Evolutionary conservation across 805 yeast genomes (phyloP).

Genomic region (Kregervanrija fluxuum): DNA sequence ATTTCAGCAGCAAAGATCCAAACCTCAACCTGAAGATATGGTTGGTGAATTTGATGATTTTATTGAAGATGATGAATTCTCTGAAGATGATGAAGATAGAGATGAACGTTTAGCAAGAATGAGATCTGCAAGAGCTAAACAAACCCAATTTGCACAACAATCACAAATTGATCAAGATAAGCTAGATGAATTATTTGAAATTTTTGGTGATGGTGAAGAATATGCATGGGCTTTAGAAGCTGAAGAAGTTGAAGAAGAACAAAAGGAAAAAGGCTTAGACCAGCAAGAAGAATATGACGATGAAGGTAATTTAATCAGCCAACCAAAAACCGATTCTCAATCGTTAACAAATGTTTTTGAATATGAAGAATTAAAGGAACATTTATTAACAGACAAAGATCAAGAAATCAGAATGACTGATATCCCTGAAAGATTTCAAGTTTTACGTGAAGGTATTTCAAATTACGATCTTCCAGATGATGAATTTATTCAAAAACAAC

Average conservation of each 20-base stretch:
- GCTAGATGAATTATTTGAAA: slow-evolving; percentile 86
- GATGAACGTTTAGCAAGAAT: slow-evolving; percentile 33
- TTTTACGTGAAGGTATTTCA: slow-evolving; percentile 58
- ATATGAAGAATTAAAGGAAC: slow-evolving; percentile 84
- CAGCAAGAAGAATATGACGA: slow-evolving; percentile 32
- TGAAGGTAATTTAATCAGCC: slow-evolving; percentile 25
- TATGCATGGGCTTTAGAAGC: slow-evolving; percentile 98
- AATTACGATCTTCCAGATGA: slow-evolving; percentile 61
- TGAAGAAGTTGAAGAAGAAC: slow-evolving; percentile 59
- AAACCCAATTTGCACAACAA: slow-evolving; percentile 23
- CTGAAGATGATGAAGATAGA: slow-evolving; percentile 76
- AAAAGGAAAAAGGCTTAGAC: slow-evolving; percentile 41
- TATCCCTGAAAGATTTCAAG: slow-evolving; percentile 88
- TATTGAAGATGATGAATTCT: slow-evolving; percentile 93
- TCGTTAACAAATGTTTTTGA: slow-evolving; percentile 88
- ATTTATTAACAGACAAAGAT: slow-evolving; percentile 88
- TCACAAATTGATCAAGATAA: slow-evolving; percentile 77
- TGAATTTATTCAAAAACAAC: slow-evolving; percentile 65
- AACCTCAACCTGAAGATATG: slow-evolving; percentile 14
- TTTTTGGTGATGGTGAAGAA: slow-evolving; percentile 95
- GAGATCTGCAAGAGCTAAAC: slow-evolving; percentile 27
- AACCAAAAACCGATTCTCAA: slow-evolving; percentile 32
- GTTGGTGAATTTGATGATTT: slow-evolving; percentile 92
- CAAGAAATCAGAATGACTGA: slow-evolving; percentile 81
- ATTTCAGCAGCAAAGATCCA: slow-evolving; percentile 11